Conservation (phyloP, 306 rosid species). For the Vigna trinervia region DNA sequence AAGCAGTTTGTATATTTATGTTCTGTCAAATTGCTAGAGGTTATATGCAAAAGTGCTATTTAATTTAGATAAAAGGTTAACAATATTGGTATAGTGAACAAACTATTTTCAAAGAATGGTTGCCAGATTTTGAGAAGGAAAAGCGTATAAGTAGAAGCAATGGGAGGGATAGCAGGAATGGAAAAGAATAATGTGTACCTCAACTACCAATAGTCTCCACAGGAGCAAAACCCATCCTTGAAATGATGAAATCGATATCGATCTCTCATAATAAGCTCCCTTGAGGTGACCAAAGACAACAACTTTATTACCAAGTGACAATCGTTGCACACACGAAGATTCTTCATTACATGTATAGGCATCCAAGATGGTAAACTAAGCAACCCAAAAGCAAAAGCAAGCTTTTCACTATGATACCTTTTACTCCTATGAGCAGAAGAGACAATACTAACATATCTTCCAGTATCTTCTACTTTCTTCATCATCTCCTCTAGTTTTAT, state of each 20-base stretch:
- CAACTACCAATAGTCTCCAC: slow-evolving; percentile 61
- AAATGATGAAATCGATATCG: slow-evolving; percentile 62
- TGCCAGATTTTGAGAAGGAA: background rate
- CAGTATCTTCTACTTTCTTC: slow-evolving; percentile 60
- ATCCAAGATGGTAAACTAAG: slow-evolving; percentile 61
- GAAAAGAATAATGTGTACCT: slow-evolving; percentile 31
- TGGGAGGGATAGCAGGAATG: background rate
- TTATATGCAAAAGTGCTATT: background rate
- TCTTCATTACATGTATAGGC: slow-evolving; percentile 63
- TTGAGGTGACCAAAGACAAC: slow-evolving; percentile 60
- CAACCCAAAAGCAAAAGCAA: slow-evolving; percentile 65
- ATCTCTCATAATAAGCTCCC: slow-evolving; percentile 63
- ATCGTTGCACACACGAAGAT: slow-evolving; percentile 59
- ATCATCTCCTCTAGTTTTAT: slow-evolving; percentile 52
- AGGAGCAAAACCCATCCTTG: slow-evolving; percentile 59
- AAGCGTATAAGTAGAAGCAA: slow-evolving; percentile 19
- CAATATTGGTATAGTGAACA: background rate
- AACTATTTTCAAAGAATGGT: slow-evolving; percentile 13
- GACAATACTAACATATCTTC: slow-evolving; percentile 42
- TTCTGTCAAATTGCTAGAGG: slow-evolving; percentile 12
- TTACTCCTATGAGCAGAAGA: slow-evolving; percentile 43
- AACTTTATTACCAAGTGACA: slow-evolving; percentile 60
- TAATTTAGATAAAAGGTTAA: background rate
- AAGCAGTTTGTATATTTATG: background rate
- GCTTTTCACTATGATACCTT: slow-evolving; percentile 61